Evolutionary conservation across 176 grass and related monocot species (phyloP).

Genomic region (Elymus sibiricus): DNA sequence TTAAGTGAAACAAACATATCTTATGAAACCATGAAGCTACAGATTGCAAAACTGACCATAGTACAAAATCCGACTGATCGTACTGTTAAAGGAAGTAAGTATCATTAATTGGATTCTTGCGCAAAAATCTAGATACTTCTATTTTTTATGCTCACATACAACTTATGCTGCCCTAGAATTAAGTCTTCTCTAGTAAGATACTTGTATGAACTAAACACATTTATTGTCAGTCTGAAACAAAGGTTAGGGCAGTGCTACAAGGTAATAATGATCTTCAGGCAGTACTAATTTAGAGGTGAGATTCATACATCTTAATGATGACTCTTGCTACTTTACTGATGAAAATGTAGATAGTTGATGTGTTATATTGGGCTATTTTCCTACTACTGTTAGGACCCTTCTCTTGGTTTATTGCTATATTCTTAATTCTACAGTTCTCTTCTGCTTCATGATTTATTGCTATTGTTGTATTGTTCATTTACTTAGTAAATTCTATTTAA

Average conservation of each 20-base stretch:
- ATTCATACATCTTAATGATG: background rate
- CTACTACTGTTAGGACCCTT: background rate
- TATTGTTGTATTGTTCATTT: background rate
- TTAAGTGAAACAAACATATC: background rate
- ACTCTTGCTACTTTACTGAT: background rate
- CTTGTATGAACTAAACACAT: background rate
- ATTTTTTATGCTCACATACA: background rate
- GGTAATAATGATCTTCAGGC: background rate
- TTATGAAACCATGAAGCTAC: slow-evolving; percentile 5
- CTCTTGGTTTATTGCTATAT: background rate
- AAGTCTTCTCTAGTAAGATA: background rate
- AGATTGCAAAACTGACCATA: background rate
- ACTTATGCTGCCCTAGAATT: background rate
- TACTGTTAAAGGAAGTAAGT: background rate
- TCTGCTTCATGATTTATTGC: background rate
- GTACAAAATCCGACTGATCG: background rate
- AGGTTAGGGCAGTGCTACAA: background rate
- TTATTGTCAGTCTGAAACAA: background rate
- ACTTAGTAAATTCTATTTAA: background rate
- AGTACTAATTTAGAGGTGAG: background rate
- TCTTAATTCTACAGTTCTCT: background rate
- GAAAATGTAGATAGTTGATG: background rate
- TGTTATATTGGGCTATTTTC: background rate
- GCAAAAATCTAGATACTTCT: background rate
- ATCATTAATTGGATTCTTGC: background rate